Percentiles rank a stretch among this genome's conserved stretches.
Evolutionary conservation across 2,329 filamentous ascomycete species (phyloP).

Genomic region (Amesomyces nigricolor): DNA sequence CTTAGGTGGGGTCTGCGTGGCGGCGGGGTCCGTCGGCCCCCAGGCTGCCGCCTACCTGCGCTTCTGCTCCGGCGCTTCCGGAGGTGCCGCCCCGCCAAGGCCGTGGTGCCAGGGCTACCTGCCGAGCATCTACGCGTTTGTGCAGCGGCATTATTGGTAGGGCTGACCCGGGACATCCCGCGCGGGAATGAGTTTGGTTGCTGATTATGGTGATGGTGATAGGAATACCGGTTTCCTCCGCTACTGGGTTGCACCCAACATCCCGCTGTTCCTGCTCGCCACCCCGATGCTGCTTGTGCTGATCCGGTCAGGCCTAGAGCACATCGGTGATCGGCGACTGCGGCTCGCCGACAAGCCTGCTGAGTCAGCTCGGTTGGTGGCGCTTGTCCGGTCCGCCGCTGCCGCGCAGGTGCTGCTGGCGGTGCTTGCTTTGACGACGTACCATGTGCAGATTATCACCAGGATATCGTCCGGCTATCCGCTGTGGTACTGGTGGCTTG

Average conservation of each 20-base stretch:
- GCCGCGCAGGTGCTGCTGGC: conserved; percentile 68
- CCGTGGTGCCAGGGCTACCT: conserved; percentile 67
- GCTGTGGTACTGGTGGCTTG: conserved; percentile 82
- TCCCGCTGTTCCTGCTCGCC: conserved; percentile 83
- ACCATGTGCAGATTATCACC: conserved; percentile 92
- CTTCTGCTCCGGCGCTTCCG: conserved; percentile 49
- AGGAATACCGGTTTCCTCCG: conserved; percentile 84
- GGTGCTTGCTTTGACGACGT: conserved; percentile 65
- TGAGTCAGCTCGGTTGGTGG: conserved; percentile 19
- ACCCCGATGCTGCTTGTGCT: conserved; percentile 69
- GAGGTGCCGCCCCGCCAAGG: not conserved
- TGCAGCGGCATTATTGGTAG: conserved; percentile 87
- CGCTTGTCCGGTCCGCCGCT: conserved; percentile 54
- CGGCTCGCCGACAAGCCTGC: not conserved
- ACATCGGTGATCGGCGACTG: conserved; percentile 12
- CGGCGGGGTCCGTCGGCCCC: conserved; percentile 61
- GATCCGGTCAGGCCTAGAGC: conserved; percentile 51
- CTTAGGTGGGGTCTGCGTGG: conserved; percentile 62
- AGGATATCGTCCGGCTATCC: conserved; percentile 83
- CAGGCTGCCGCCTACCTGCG: conserved; percentile 68
- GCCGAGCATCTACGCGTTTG: conserved; percentile 87
- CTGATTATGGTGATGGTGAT: not conserved
- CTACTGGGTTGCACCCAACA: conserved; percentile 84
- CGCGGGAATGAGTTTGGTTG: not conserved
- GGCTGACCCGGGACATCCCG: conserved; percentile 27